Conservation (phyloP, 2,329 filamentous ascomycete species). For the Aureobasidium vineae region DNA sequence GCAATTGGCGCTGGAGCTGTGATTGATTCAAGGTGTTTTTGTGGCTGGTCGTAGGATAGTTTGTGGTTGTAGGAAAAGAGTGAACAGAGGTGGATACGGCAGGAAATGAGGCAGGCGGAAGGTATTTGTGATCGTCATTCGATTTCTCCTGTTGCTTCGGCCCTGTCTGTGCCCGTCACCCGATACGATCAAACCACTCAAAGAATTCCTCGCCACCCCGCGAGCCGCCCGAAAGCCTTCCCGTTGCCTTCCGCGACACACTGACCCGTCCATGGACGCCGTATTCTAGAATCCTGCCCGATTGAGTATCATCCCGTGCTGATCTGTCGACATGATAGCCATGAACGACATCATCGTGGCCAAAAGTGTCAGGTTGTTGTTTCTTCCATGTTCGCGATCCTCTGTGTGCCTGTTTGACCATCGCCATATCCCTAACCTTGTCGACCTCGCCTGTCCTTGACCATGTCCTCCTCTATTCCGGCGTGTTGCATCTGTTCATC, state of each 20-base stretch:
- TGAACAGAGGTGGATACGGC: background rate
- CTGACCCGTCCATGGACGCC: background rate
- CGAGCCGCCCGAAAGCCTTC: constrained; percentile 1
- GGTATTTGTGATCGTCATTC: constrained; percentile 16
- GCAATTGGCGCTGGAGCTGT: background rate
- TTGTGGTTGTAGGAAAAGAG: background rate
- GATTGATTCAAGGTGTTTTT: background rate
- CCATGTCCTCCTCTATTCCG: constrained; percentile 42
- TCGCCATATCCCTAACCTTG: background rate
- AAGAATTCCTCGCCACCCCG: constrained; percentile 12
- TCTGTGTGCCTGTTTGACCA: background rate
- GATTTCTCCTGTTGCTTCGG: constrained; percentile 20
- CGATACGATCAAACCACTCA: constrained; percentile 2
- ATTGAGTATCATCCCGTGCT: background rate
- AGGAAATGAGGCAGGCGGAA: constrained; percentile 12
- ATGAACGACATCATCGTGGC: background rate
- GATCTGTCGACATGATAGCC: background rate
- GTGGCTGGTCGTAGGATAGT: background rate
- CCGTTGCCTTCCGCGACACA: background rate
- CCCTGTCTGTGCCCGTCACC: constrained; percentile 9
- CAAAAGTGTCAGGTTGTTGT: background rate
- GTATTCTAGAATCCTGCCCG: constrained; percentile 15
- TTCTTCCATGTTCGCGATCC: background rate
- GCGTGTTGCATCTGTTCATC: constrained; percentile 68
- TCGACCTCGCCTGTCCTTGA: background rate